Percentiles rank a stretch among this genome's conserved stretches.
These are phyloP conservation scores for Penicillium frequentans DNA, from an alignment of 2,329 filamentous ascomycete genomes.

Conservation along the genomic window DNA sequence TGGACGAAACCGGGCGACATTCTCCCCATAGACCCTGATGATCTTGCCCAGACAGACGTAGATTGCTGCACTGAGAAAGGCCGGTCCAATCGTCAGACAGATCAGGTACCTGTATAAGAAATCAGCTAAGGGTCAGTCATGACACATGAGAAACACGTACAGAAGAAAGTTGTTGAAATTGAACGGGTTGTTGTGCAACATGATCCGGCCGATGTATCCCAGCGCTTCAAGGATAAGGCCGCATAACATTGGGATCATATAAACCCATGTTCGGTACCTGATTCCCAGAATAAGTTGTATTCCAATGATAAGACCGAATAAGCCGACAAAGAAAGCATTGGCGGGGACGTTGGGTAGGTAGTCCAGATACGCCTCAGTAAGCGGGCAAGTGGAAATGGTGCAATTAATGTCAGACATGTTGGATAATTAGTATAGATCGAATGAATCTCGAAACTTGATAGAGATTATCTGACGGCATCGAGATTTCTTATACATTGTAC, in stretches of 20 bases:
- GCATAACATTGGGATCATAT: constrained; percentile 38
- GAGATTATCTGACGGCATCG: too few relatives aligned
- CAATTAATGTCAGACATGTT: constrained; percentile 3
- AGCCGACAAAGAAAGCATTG: constrained; percentile 11
- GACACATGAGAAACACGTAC: constrained; percentile 23
- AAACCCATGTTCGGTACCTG: constrained; percentile 12
- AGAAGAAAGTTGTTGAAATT: constrained; percentile 43
- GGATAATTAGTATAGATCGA: neutral
- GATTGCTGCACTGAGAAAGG: constrained; percentile 63
- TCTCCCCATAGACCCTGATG: constrained; percentile 35
- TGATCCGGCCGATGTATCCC: constrained; percentile 60
- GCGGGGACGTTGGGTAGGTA: constrained; percentile 13
- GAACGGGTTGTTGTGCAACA: constrained; percentile 54
- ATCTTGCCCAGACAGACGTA: constrained; percentile 56
- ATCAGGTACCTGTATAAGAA: constrained; percentile 55
- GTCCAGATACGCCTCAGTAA: constrained; percentile 8
- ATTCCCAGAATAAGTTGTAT: constrained; percentile 5
- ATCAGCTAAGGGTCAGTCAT: constrained; percentile 37
- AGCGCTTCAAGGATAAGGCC: constrained; percentile 59
- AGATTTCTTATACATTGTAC: neutral
- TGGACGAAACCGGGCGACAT: constrained; percentile 34
- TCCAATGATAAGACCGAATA: constrained; percentile 9
- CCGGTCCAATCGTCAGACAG: constrained; percentile 64
- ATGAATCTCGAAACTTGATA: neutral
- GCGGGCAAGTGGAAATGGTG: constrained; percentile 11